A percentile compares a stretch with the other conserved stretches of the same genome.
phyloP scores from a whole-genome alignment of 306 rosid genomes.

The Cicer bijugum region DNA sequence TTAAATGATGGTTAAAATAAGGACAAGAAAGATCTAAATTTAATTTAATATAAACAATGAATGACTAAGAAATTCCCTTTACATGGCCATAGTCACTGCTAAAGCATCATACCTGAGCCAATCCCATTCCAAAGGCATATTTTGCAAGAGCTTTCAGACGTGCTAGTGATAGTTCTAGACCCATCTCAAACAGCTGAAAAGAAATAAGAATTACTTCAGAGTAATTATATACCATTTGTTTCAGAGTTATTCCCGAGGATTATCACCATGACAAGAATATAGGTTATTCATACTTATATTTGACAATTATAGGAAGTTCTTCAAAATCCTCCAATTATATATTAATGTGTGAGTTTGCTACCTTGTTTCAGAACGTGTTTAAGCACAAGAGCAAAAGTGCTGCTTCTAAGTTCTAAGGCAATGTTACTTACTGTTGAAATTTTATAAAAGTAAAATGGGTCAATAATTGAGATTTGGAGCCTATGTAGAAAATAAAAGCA shows the following conservation, averaged over 20 bases:
- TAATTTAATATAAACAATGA: constrained; percentile 33
- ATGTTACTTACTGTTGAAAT: constrained; percentile 21
- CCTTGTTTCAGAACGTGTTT: constrained; percentile 19
- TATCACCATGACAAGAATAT: constrained; percentile 28
- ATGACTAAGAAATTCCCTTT: constrained; percentile 21
- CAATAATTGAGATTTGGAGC: neutral
- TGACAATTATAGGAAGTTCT: constrained; percentile 27
- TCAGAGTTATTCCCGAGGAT: constrained; percentile 12
- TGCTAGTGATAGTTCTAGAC: constrained; percentile 96
- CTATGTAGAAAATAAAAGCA: constrained; percentile 18
- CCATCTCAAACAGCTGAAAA: constrained; percentile 98
- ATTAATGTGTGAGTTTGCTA: neutral
- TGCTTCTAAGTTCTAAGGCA: constrained; percentile 18
- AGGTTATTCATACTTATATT: constrained; percentile 9
- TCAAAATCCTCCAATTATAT: constrained; percentile 34
- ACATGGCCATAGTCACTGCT: constrained; percentile 20
- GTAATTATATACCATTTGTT: constrained; percentile 7
- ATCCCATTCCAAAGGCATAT: constrained; percentile 96
- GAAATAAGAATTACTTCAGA: constrained; percentile 41
- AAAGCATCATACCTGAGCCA: constrained; percentile 79
- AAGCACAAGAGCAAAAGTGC: constrained; percentile 30
- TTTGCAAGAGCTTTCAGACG: constrained; percentile 98
- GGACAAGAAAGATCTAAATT: constrained; percentile 5
- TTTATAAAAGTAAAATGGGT: neutral
- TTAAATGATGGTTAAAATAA: constrained; percentile 28